Percentiles rank a stretch among this genome's conserved stretches.
phyloP scores from a whole-genome alignment of 257 asterid genomes.

The Plantago major region DNA sequence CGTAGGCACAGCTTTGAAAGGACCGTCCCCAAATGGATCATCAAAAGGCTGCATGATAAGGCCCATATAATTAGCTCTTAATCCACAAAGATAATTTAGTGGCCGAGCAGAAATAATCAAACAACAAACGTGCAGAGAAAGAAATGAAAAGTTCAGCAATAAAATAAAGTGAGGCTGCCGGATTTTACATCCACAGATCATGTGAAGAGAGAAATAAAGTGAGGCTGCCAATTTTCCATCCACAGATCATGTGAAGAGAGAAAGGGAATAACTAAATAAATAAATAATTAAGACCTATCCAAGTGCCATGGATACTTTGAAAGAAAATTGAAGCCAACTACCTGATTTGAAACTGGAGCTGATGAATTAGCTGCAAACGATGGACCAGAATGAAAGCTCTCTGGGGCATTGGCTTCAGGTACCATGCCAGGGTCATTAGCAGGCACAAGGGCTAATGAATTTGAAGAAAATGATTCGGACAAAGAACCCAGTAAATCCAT shows the following conservation, averaged over 20 bases:
- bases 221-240: too few relatives aligned
- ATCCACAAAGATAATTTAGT: background rate
- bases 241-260: too few relatives aligned
- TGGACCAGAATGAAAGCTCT: conserved; percentile 38
- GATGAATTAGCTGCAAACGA: conserved; percentile 37
- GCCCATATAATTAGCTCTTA: background rate
- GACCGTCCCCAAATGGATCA: conserved; percentile 97
- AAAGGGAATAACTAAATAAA: too few relatives aligned
- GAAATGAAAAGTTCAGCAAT: too few relatives aligned
- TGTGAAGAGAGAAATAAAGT: too few relatives aligned
- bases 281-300: too few relatives aligned
- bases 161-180: too few relatives aligned
- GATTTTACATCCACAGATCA: too few relatives aligned
- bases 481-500: conserved; percentile 76
- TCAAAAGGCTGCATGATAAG: conserved; percentile 60
- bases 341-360: conserved; percentile 57
- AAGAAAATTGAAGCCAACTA: conserved; percentile 6
- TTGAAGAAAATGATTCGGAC: conserved; percentile 54
- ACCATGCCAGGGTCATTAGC: conserved; percentile 31
- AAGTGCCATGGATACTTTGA: too few relatives aligned
- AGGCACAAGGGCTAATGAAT: conserved; percentile 72
- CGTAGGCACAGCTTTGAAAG: conserved; percentile 72
- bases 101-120: too few relatives aligned
- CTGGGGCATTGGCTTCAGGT: conserved; percentile 44
- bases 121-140: too few relatives aligned